phyloP scores from a whole-genome alignment of 140 eudicot species.

The Flaveria floridana region DNA sequence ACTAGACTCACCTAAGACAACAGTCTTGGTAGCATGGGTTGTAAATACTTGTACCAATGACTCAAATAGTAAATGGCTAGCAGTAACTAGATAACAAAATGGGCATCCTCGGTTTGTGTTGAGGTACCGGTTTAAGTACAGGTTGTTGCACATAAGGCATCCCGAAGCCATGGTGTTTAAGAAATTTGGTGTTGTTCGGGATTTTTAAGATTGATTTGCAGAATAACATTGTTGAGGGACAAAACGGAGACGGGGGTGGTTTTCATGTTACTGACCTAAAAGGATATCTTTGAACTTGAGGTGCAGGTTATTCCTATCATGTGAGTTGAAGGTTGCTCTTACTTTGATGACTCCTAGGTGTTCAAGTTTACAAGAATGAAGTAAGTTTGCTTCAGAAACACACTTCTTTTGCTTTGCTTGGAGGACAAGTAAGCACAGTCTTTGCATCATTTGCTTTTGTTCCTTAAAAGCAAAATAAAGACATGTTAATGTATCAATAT shows the following conservation, averaged over 20 bases:
- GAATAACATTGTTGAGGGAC: conserved; percentile 9
- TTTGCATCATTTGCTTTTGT: conserved; percentile 24
- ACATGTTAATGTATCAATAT: neutral
- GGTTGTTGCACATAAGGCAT: conserved; percentile 31
- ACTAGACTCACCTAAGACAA: conserved; percentile 40
- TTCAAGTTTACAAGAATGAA: conserved; percentile 18
- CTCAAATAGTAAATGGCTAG: conserved; percentile 26
- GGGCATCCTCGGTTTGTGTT: conserved; percentile 26
- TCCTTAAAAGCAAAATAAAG: conserved; percentile 29
- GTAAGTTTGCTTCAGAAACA: conserved; percentile 24
- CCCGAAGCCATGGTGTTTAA: conserved; percentile 30
- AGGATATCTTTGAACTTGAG: conserved; percentile 31
- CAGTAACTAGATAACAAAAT: conserved; percentile 25
- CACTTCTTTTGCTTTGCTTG: conserved; percentile 30
- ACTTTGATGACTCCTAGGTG: conserved; percentile 19
- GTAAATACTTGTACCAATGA: conserved; percentile 32
- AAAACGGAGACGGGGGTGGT: conserved; percentile 13
- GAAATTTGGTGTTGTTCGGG: neutral
- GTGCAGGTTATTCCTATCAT: conserved; percentile 33
- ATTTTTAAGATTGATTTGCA: neutral
- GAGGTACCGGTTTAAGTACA: conserved; percentile 16
- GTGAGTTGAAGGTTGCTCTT: conserved; percentile 32
- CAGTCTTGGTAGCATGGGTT: conserved; percentile 39
- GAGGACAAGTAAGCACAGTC: conserved; percentile 6
- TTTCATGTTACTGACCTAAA: conserved; percentile 24